Evolutionary conservation across 768 basidiomycete species (phyloP).

Genomic region (Hericium alpestre): DNA sequence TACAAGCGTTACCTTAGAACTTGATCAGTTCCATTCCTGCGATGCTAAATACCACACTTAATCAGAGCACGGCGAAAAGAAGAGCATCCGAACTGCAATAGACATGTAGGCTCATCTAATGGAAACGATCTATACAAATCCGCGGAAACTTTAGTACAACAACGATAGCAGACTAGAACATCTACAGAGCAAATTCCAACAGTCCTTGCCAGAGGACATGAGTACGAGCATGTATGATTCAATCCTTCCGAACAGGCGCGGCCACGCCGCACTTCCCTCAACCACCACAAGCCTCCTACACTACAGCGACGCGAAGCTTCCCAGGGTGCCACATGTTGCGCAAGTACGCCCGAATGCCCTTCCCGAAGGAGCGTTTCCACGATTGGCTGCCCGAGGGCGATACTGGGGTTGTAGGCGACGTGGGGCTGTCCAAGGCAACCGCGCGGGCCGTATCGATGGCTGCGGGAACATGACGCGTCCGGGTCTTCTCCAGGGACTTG

Average conservation of each 20-base stretch:
- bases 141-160: background rate
- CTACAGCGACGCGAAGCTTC: background rate
- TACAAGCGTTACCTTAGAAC: conserved; percentile 62
- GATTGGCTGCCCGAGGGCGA: background rate
- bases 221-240: too few relatives aligned
- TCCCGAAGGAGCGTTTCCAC: background rate
- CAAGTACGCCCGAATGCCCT: conserved; percentile 1
- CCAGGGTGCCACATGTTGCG: background rate
- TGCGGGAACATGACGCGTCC: background rate
- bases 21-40: conserved; percentile 14
- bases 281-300: background rate
- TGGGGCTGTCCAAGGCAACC: background rate
- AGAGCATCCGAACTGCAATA: background rate
- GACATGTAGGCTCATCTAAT: background rate
- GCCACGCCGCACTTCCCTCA: too few relatives aligned
- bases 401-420: background rate
- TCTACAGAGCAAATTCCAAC: background rate
- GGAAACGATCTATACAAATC: background rate
- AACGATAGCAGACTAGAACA: background rate
- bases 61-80: background rate
- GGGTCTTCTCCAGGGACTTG: conserved; percentile 16
- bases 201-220: background rate
- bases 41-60: too few relatives aligned
- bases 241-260: too few relatives aligned
- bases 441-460: background rate